Percentiles rank a stretch among this genome's conserved stretches.
Evolutionary conservation across 139 green algal species (phyloP).

Genomic region (Parachlorella kessleri): DNA sequence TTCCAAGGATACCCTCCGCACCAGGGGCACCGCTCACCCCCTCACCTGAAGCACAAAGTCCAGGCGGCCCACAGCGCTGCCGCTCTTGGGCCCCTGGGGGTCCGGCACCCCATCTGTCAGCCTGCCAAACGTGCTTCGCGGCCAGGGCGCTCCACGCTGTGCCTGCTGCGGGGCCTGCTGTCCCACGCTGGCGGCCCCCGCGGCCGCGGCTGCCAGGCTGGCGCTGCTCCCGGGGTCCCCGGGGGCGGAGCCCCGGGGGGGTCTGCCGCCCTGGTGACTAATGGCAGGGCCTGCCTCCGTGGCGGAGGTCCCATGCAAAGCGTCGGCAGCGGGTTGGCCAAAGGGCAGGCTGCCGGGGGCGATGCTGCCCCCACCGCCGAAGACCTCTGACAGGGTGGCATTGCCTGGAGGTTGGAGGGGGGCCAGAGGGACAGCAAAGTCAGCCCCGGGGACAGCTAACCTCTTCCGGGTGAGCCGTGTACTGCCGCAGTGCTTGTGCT

Average conservation of each 20-base stretch:
- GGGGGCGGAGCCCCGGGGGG: too few species aligned
- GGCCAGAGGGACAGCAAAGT: too few species aligned
- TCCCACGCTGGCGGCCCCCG: background rate
- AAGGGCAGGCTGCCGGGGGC: background rate
- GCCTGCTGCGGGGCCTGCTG: background rate
- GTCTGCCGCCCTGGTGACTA: background rate
- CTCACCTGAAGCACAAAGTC: slow-evolving; percentile 62
- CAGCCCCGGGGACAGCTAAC: too few species aligned
- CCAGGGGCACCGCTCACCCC: background rate
- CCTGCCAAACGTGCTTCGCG: background rate
- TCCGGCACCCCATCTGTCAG: slow-evolving; percentile 8
- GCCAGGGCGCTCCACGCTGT: background rate
- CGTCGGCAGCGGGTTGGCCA: background rate
- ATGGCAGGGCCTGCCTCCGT: too few species aligned
- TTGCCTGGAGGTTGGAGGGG: too few species aligned
- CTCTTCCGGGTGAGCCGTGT: too few species aligned
- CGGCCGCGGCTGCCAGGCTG: background rate
- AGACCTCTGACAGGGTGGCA: too few species aligned
- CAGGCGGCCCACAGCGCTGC: slow-evolving; percentile 45
- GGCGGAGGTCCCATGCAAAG: too few species aligned
- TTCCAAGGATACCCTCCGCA: too few species aligned
- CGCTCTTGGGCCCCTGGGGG: slow-evolving; percentile 2
- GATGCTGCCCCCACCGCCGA: background rate
- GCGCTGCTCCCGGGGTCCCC: background rate
- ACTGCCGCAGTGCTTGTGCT: too few species aligned